Evolutionary conservation across 192 early-diverging fungal genomes (phyloP).

Genomic region (Gryganskiella cystojenkinii): DNA sequence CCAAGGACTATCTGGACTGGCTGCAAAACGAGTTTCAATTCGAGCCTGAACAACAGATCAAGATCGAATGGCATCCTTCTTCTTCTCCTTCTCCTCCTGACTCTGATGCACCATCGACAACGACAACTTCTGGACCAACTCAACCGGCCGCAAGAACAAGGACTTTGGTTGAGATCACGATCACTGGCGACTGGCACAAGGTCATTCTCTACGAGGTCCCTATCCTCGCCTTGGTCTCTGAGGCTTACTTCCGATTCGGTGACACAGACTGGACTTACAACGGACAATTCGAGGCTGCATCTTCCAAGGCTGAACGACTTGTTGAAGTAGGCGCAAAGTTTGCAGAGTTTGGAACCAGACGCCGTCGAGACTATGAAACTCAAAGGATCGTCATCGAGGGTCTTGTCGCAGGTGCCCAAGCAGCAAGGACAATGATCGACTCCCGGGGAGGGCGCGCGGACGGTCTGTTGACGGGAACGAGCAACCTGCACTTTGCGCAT

Average conservation of each 20-base stretch:
- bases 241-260: conserved; percentile 73
- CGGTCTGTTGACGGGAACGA: conserved; percentile 72
- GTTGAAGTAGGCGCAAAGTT: conserved; percentile 70
- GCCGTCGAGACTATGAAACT: conserved; percentile 73
- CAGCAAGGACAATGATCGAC: conserved; percentile 5
- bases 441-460: conserved; percentile 3
- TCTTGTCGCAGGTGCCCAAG: conserved; percentile 37
- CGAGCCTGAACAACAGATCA: conserved; percentile 59
- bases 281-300: conserved; percentile 66
- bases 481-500: conserved; percentile 77
- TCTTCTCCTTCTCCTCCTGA: not conserved
- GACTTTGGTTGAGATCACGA: conserved; percentile 53
- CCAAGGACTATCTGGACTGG: conserved; percentile 66
- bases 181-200: conserved; percentile 74
- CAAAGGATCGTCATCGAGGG: conserved; percentile 71
- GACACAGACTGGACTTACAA: conserved; percentile 76
- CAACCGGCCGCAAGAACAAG: not conserved
- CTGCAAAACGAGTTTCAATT: conserved; percentile 67
- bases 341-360: conserved; percentile 83
- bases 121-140: conserved; percentile 29
- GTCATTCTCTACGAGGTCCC: conserved; percentile 84
- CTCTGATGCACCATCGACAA: conserved; percentile 10
- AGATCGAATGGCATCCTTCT: conserved; percentile 18
- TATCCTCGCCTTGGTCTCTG: conserved; percentile 74
- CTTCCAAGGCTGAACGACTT: conserved; percentile 61